A percentile compares a stretch with the other conserved stretches of the same genome.
These are phyloP conservation scores for Diaporthe nobilis DNA, from an alignment of 2,329 filamentous ascomycete genomes.

Conservation along the genomic window DNA sequence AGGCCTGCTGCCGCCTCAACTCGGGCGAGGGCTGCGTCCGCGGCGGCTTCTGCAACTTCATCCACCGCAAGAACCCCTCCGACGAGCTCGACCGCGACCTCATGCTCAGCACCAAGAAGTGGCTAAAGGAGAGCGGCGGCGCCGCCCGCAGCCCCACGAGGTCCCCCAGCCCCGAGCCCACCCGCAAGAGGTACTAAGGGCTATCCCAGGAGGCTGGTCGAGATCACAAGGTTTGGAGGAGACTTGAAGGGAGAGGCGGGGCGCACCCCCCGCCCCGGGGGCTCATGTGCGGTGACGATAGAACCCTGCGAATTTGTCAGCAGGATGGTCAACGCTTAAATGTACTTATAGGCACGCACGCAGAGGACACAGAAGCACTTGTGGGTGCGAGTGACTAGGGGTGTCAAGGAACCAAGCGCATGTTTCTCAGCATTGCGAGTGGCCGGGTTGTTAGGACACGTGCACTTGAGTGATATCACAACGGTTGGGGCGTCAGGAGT, in stretches of 20 bases:
- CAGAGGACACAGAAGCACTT: background rate
- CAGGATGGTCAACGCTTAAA: background rate
- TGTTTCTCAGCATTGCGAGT: conserved; percentile 16
- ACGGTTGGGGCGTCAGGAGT: conserved; percentile 33
- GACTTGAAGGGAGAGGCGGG: background rate
- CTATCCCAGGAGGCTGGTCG: background rate
- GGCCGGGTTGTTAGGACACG: conserved; percentile 4
- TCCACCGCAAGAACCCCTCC: conserved; percentile 95
- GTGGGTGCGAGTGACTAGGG: background rate
- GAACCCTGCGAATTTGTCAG: background rate
- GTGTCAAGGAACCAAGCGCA: background rate
- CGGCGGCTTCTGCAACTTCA: conserved; percentile 99
- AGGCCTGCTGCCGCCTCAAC: conserved; percentile 96
- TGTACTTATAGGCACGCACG: background rate
- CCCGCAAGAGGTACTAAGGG: conserved; percentile 76
- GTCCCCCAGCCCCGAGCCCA: conserved; percentile 89
- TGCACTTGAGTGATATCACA: conserved; percentile 30
- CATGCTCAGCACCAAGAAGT: conserved; percentile 93
- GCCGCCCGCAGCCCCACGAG: conserved; percentile 86
- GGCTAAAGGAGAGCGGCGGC: conserved; percentile 86
- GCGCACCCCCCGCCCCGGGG: background rate
- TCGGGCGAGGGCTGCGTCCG: conserved; percentile 95
- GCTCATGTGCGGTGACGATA: background rate
- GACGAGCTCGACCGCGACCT: conserved; percentile 91
- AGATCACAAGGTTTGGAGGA: background rate